phyloP scores from a whole-genome alignment of 2,329 filamentous ascomycete genomes.

The Fusarium sacchari region DNA sequence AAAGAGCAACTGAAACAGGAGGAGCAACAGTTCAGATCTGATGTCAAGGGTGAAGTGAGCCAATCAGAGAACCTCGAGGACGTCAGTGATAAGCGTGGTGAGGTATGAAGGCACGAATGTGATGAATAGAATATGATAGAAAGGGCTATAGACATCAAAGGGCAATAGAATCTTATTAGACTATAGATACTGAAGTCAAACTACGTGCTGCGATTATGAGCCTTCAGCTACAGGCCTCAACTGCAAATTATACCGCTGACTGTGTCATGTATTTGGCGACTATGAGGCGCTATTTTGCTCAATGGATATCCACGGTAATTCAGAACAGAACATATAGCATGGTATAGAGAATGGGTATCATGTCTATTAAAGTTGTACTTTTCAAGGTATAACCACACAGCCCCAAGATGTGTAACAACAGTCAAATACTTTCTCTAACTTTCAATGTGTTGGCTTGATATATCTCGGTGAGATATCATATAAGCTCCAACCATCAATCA shows the following conservation, averaged over 20 bases:
- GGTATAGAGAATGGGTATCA: neutral
- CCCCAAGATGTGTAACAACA: rapidly evolving
- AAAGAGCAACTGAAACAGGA: conserved; percentile 32
- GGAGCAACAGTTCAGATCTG: conserved; percentile 35
- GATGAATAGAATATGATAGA: neutral
- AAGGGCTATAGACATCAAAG: neutral
- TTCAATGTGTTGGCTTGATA: too few species aligned
- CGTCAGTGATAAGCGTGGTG: neutral
- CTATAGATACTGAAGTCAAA: neutral
- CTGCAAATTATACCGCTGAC: neutral
- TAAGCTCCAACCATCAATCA: too few species aligned
- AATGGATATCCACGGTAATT: neutral
- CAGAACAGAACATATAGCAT: too few species aligned
- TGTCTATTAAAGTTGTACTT: neutral
- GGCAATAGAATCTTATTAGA: neutral
- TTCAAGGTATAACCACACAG: neutral
- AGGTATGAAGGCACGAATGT: neutral
- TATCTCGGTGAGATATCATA: too few species aligned
- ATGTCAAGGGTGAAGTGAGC: conserved; percentile 29
- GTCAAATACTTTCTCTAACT: neutral
- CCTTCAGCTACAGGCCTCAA: neutral
- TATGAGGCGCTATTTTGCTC: neutral
- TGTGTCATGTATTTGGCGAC: neutral
- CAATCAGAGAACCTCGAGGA: conserved; percentile 14
- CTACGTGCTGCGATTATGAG: neutral